Base-by-base conservation (phyloP, 805 yeast genomes). In the Spathaspora hagerdaliae region DNA sequence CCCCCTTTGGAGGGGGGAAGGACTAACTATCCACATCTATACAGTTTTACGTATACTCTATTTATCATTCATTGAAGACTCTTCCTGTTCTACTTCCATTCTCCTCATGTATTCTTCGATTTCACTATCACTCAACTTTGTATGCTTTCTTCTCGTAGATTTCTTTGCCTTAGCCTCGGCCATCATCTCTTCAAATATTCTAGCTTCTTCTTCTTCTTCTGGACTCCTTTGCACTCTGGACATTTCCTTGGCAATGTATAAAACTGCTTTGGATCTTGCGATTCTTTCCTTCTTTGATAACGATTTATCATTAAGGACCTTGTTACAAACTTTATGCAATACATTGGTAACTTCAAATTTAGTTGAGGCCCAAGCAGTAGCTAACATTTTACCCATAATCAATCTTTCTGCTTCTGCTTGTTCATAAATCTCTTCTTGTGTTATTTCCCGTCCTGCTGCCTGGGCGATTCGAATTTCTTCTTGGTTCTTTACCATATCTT, bases 281-380 rank as follows among this genome's bases (percentile, higher is more conserved):
- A 79, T 55, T 52, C 95, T 80, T 56, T 82, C 84, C 49, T 78
- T 73, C 11, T 78, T 69, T 7, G 79, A 61, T n/a, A 86, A 77
- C 0, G 63, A 48, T 59, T 83, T 82, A 59, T 92, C 97, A 41
- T 61, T 58, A 43, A 72, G 61, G 2, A 71, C 54, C 47, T 54
- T 58, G 49, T 78, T 70, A 38, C 91, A 71, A 6, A 91, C 86
- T 48, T 74, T 75, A 52, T 87, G 94, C 62, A 94, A 87, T 8
- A 90, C 90, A 31, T 85, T 91, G 41, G 94, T 79, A 44, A 91
- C 82, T 68, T 94, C 99, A 65, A 82, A 84, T 54, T 86, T 83
- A 15, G 96, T 88, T 35, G 96, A 87, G 19, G 87, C 87, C 99
- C 99, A 94, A 14, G 96, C 95, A 1, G 96, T 90, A 7, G 94